phyloP scores from a whole-genome alignment of 2,329 filamentous ascomycete species.

The Harringtonia lauricola region DNA sequence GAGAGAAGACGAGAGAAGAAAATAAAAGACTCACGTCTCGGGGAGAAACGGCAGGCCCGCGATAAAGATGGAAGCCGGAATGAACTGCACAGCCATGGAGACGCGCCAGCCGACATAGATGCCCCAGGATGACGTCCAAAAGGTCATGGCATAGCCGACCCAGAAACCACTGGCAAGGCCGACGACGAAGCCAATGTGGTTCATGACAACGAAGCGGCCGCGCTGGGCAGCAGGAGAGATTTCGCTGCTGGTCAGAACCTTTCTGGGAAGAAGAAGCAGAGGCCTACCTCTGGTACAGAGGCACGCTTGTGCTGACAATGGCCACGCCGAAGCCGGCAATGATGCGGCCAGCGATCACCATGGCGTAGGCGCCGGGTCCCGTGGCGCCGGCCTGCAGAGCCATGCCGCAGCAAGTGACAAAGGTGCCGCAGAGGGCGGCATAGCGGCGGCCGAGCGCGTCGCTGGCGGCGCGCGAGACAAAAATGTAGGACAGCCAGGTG shows the following conservation, averaged over 20 bases:
- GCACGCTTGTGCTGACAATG: conserved; percentile 44
- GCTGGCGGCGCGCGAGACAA: conserved; percentile 38
- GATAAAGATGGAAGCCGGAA: conserved; percentile 38
- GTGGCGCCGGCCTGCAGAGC: conserved; percentile 33
- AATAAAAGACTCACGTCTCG: conserved; percentile 35
- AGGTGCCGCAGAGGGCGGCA: conserved; percentile 35
- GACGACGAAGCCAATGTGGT: conserved; percentile 45
- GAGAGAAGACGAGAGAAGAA: not conserved
- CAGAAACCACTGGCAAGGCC: conserved; percentile 44
- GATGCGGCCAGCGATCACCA: conserved; percentile 40
- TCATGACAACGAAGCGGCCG: conserved; percentile 46
- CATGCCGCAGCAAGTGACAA: conserved; percentile 35
- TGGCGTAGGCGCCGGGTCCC: conserved; percentile 27
- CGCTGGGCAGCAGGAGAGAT: conserved; percentile 40
- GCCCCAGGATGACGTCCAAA: conserved; percentile 35
- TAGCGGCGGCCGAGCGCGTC: conserved; percentile 40
- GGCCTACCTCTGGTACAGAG: conserved; percentile 41
- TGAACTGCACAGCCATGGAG: conserved; percentile 36
- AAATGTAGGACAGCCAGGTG: conserved; percentile 42
- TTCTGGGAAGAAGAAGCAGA: not conserved
- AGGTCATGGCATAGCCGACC: conserved; percentile 45
- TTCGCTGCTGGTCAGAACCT: conserved; percentile 26
- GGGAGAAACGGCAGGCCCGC: conserved; percentile 38
- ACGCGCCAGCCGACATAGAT: conserved; percentile 39
- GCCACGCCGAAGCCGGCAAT: conserved; percentile 42